Evolutionary conservation across 192 early-diverging fungal species (phyloP).

Genomic region (Jimgerdemannia flammicorona): DNA sequence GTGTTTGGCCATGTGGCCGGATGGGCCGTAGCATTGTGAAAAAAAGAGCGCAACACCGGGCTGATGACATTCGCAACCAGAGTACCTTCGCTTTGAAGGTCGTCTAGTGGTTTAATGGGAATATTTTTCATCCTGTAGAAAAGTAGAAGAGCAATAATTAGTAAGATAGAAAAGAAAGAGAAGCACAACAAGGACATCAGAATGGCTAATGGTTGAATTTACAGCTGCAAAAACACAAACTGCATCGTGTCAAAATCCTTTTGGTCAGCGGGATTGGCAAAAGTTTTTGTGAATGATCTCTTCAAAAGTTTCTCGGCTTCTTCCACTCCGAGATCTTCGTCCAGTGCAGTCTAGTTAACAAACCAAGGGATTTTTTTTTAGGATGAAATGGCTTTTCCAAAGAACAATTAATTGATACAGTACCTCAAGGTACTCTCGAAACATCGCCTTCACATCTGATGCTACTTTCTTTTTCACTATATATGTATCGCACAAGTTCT

Average conservation of each 20-base stretch:
- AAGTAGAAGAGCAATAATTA: neutral
- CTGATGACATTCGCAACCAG: slow-evolving; percentile 9
- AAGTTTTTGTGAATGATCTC: slow-evolving; percentile 9
- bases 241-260: too few relatives aligned
- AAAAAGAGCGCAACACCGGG: slow-evolving; percentile 5
- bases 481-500: too few relatives aligned
- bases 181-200: too few relatives aligned
- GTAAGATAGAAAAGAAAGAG: too few relatives aligned
- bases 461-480: too few relatives aligned
- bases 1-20: slow-evolving; percentile 13
- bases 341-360: slow-evolving; percentile 6
- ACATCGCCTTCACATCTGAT: too few relatives aligned
- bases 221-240: too few relatives aligned
- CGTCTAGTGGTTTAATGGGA: slow-evolving; percentile 6
- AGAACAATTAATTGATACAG: too few relatives aligned
- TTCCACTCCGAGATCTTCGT: slow-evolving; percentile 3
- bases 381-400: too few relatives aligned
- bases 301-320: neutral
- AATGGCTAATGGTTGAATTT: too few relatives aligned
- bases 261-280: neutral
- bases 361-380: slow-evolving; percentile 2
- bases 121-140: slow-evolving; percentile 6
- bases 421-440: too few relatives aligned
- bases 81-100: slow-evolving; percentile 9
- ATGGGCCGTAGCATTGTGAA: slow-evolving; percentile 9